Base-by-base conservation (phyloP, 192 early-diverging fungal genomes). In the Phycomyces blakesleeanus region DNA sequence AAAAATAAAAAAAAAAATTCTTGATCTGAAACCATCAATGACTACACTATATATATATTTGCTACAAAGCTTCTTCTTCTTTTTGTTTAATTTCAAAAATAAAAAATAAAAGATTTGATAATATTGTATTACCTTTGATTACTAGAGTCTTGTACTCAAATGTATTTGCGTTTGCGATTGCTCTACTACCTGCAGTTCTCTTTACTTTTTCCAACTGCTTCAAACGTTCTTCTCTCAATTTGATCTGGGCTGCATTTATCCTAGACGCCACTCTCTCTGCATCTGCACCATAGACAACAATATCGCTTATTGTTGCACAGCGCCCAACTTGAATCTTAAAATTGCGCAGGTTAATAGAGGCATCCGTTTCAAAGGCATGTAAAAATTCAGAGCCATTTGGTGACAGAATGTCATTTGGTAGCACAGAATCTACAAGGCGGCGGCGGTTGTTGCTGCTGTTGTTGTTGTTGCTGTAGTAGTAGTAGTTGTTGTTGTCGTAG, bases 351-450 rank as follows among this genome's bases (percentile, higher is more conserved):
- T 82, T 80, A 57, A 82, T 74, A 18, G 70, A 73, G 11, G 40
- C 29, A 14, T 61, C 59, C 8, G 15, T 15, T 3, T 21, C 41
- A 38, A 59, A 74, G 34, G 61, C 56, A 39, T 57, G 11, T 39
- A 16, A 57, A 2, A 41, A 39, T 66, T 81, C 71, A 1, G 76
- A 71, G 12, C 76, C 76, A 16, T 66, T 56, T 5, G 81, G 34
- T 38, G 51, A 52, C 20, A 26, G 21, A 9, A 85, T 74, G n/a
- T 85, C 79, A 16, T 26, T 63, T 20, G 78, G 73, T 15, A 71
- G 66, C 22, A 85, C 76, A 22, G 81, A 76, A 16, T 80, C 75
- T 15, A 83, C 69, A n/a, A 85, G 66, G 10, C 79, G 75, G 12
- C 55, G n/a, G n/a, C n/a, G n/a, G n/a, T n/a, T n/a, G n/a, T n/a